Evolutionary conservation across 2,329 filamentous ascomycete species (phyloP).

Genomic region (Dactylella cylindrospora): DNA sequence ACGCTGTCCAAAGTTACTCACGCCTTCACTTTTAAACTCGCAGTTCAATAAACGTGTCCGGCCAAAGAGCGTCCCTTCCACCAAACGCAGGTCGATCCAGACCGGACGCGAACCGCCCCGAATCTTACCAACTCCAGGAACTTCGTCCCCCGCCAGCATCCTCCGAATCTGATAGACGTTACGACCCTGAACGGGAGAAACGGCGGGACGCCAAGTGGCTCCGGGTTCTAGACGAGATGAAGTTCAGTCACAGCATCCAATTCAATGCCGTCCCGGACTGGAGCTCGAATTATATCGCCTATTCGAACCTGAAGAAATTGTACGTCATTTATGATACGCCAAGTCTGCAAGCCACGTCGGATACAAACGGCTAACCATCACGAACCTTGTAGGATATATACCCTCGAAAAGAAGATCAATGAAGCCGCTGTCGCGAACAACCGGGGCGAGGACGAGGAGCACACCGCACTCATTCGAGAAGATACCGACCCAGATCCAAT

Average conservation of each 20-base stretch:
- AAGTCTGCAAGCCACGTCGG: too few species aligned
- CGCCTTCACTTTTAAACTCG: background rate
- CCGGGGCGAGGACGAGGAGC: conserved; percentile 70
- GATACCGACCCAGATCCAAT: conserved; percentile 74
- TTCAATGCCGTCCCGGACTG: conserved; percentile 99
- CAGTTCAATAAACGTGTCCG: conserved; percentile 29
- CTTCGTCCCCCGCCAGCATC: conserved; percentile 9
- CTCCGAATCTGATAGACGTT: background rate
- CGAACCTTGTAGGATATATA: conserved; percentile 71
- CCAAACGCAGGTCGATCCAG: too few species aligned
- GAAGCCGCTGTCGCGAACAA: conserved; percentile 53
- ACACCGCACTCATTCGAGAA: conserved; percentile 73
- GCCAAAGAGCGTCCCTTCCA: conserved; percentile 17
- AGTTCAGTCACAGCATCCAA: conserved; percentile 99
- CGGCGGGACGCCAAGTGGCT: conserved; percentile 53
- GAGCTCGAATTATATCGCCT: conserved; percentile 96
- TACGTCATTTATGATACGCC: too few species aligned
- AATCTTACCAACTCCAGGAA: conserved; percentile 29
- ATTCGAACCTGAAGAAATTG: conserved; percentile 99
- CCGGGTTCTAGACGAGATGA: conserved; percentile 79
- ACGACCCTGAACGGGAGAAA: conserved; percentile 32
- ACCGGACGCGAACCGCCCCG: conserved; percentile 2
- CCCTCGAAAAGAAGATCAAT: conserved; percentile 76
- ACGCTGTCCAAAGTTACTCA: too few species aligned
- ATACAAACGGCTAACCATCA: too few species aligned